Evolutionary conservation across 768 basidiomycete species (phyloP), one percentile per base, ranked within the genome.

Genomic region (Suillus variegatus): DNA sequence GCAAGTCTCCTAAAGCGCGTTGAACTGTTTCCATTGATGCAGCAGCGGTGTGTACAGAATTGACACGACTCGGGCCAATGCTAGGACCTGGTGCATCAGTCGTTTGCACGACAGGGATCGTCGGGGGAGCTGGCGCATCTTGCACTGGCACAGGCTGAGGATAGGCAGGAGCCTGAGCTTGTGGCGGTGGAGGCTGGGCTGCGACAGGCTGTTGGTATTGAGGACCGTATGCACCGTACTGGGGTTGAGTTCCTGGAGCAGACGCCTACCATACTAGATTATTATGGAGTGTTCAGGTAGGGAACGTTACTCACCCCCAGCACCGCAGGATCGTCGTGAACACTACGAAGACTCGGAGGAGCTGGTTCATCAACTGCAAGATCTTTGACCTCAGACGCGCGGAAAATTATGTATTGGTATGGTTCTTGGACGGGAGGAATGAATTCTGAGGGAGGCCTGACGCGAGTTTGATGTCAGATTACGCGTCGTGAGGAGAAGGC

Each of bases 351-450:
- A 32, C 32, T 32, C 32, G 32, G 32, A 0, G 83, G 79, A 38
- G 79, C 66, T 1, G 85, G 83, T 65, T 93, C 90, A 70, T 95
- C 93, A 16, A 95, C 92, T 35, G 90, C 84, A n/a, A 94, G 83
- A 73, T 95, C 93, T 72, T 94, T 94, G 67, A 94, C 93, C 77
- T 95, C 92, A 3, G 91, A 91, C 8, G 93, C 93, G 61, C 92
- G 91, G 79, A 95, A 95, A 68, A 95, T 92, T 77, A 95, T 94
- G 77, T 93, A 94, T 68, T 91, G 85, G 75, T 94, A 95, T 0
- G 92, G 92, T 66, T 91, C 90, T 74, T 88, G 87, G 52, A 90
- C 89, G 0, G 93, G 92, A 5, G 93, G 90, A 64, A 94, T 93
- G 77, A 88, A 95, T 75, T 94, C 89, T 41, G 84, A 77, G 47